A percentile compares a stretch with the other conserved stretches of the same genome.
Conservation (phyloP, 805 yeast species). For the Groenewaldozyma tartarivorans region DNA sequence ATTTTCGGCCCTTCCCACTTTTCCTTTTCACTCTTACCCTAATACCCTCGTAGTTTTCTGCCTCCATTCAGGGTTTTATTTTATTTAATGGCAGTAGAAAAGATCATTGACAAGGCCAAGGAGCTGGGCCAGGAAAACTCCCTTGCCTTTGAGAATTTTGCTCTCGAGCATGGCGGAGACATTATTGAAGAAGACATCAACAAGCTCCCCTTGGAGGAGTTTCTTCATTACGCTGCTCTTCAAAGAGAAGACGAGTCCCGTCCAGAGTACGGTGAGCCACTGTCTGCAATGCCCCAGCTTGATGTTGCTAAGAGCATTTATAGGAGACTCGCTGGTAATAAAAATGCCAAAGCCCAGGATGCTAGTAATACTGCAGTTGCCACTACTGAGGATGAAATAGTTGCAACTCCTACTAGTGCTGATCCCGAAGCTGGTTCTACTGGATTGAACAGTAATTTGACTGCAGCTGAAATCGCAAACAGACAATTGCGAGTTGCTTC, state of each 20-base stretch:
- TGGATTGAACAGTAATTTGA: conserved; percentile 1
- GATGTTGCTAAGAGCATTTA: conserved; percentile 11
- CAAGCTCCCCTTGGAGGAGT: conserved; percentile 17
- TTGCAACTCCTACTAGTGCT: background rate
- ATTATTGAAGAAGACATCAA: conserved; percentile 4
- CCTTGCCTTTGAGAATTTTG: conserved; percentile 7
- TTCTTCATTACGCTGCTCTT: conserved; percentile 14
- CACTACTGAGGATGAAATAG: background rate
- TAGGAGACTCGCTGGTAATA: too few species aligned
- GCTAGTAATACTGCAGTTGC: too few species aligned
- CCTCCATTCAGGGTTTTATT: too few species aligned
- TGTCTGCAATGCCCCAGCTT: conserved; percentile 7
- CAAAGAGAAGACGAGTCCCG: conserved; percentile 14
- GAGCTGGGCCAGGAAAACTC: conserved; percentile 5
- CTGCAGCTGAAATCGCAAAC: conserved; percentile 9
- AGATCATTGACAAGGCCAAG: background rate
- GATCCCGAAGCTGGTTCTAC: conserved; percentile 1
- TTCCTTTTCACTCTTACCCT: too few species aligned
- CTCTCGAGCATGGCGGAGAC: conserved; percentile 6
- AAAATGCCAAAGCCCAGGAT: background rate
- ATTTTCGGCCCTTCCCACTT: too few species aligned
- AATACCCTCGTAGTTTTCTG: too few species aligned
- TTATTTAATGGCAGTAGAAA: conserved; percentile 2
- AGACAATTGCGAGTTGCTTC: conserved; percentile 18
- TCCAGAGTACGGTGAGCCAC: conserved; percentile 8